Conservation (phyloP, 2,329 filamentous ascomycete genomes). For the Beauveria australis region DNA sequence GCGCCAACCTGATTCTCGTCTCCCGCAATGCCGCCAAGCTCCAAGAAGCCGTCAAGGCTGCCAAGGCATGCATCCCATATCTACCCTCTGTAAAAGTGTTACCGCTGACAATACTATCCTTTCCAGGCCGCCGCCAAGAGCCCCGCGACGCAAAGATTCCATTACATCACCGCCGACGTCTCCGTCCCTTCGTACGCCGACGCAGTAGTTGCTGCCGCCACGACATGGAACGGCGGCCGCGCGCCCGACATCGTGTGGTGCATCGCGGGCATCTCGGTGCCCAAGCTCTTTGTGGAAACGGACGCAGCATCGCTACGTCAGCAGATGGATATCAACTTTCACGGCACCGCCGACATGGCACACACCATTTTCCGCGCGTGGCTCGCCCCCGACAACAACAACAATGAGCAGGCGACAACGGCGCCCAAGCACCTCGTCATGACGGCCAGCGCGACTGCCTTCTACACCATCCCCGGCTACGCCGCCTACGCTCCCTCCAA, state of each 20-base stretch:
- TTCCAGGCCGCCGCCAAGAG: constrained; percentile 57
- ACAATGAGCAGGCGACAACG: constrained; percentile 19
- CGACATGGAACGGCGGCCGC: constrained; percentile 65
- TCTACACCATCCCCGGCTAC: constrained; percentile 76
- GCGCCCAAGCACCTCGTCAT: constrained; percentile 74
- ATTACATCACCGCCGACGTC: constrained; percentile 77
- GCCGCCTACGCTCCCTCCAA: constrained; percentile 77
- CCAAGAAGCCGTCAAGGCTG: constrained; percentile 55
- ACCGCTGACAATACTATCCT: constrained; percentile 10
- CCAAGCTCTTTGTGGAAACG: constrained; percentile 70
- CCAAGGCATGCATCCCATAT: constrained; percentile 43
- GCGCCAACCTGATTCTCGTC: constrained; percentile 80
- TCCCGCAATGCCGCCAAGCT: constrained; percentile 72
- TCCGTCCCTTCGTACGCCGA: constrained; percentile 60
- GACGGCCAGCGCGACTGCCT: constrained; percentile 68
- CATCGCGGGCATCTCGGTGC: constrained; percentile 66
- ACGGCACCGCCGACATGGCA: constrained; percentile 76
- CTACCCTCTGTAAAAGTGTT: not conserved
- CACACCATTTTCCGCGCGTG: constrained; percentile 71
- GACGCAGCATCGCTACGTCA: constrained; percentile 56
- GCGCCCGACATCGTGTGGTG: constrained; percentile 87
- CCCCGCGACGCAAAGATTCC: constrained; percentile 65
- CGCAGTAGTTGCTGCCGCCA: constrained; percentile 62
- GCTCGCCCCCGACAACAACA: constrained; percentile 45
- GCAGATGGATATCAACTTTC: constrained; percentile 93